A percentile compares a stretch with the other conserved stretches of the same genome.
Conservation (phyloP, 2,329 filamentous ascomycete species). For the Claviceps humidiphila region DNA sequence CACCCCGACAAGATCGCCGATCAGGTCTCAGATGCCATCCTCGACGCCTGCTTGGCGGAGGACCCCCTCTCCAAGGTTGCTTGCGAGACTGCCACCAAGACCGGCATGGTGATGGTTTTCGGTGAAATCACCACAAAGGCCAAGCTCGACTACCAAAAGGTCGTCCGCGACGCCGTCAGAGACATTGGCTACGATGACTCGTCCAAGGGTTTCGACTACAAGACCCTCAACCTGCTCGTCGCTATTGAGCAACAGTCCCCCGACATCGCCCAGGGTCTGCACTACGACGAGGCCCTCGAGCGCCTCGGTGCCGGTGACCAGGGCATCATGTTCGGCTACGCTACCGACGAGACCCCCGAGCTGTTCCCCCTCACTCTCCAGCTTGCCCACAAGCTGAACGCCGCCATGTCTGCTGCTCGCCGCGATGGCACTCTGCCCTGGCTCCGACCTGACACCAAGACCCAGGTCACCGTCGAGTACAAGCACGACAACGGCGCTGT, state of each 20-base stretch:
- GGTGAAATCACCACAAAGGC: conserved; percentile 98
- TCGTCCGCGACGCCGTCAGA: conserved; percentile 89
- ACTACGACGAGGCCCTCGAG: conserved; percentile 96
- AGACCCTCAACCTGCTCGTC: conserved; percentile 96
- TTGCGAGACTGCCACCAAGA: conserved; percentile 99
- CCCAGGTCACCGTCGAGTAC: conserved; percentile 98
- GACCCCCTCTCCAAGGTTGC: conserved; percentile 98
- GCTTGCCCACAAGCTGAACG: conserved; percentile 93
- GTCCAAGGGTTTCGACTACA: conserved; percentile 98
- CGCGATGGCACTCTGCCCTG: conserved; percentile 79
- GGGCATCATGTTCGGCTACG: conserved; percentile 99
- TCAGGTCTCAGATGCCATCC: conserved; percentile 95
- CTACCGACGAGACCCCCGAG: conserved; percentile 97
- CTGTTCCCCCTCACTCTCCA: conserved; percentile 87
- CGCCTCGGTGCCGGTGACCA: conserved; percentile 97
- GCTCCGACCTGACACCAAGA: conserved; percentile 98
- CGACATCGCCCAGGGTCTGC: conserved; percentile 97
- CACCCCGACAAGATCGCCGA: conserved; percentile 97
- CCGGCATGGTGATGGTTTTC: conserved; percentile 98
- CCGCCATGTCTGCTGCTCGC: conserved; percentile 82
- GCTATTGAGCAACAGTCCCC: conserved; percentile 99
- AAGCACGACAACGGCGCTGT: conserved; percentile 92
- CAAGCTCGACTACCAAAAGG: conserved; percentile 92
- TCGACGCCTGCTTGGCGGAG: conserved; percentile 91
- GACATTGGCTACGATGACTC: conserved; percentile 98